Percentiles rank a stretch among this genome's conserved stretches.
These are phyloP conservation scores for Erysiphe pulchra DNA, from an alignment of 2,329 filamentous ascomycete species.

Conservation along the genomic window DNA sequence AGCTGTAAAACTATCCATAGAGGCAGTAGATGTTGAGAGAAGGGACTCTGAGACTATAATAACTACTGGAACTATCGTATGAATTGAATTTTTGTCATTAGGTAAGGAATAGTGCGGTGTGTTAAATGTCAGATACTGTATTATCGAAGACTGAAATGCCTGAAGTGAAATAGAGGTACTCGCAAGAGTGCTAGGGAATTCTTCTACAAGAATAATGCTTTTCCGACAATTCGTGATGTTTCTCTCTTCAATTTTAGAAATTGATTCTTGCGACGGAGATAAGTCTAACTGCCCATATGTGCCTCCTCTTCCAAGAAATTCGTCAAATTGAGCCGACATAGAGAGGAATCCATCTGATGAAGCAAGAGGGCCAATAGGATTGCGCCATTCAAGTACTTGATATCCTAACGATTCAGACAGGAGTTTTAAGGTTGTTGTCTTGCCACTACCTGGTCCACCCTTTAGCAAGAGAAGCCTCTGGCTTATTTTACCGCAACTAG, in stretches of 20 bases:
- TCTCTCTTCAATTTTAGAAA: slow-evolving; percentile 11
- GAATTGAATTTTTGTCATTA: slow-evolving; percentile 14
- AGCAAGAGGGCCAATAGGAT: slow-evolving; percentile 37
- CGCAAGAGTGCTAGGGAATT: slow-evolving; percentile 55
- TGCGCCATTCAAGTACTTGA: slow-evolving; percentile 73
- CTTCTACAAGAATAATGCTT: slow-evolving; percentile 50
- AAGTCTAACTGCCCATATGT: slow-evolving; percentile 48
- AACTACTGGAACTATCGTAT: slow-evolving; percentile 44
- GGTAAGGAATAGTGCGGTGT: slow-evolving; percentile 27
- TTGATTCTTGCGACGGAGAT: slow-evolving; percentile 9
- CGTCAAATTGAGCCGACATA: slow-evolving; percentile 60
- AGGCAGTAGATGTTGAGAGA: slow-evolving; percentile 59
- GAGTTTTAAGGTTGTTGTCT: slow-evolving; percentile 65
- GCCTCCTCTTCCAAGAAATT: slow-evolving; percentile 63
- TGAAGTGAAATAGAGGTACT: slow-evolving; percentile 35
- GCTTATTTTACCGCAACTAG: slow-evolving; percentile 34
- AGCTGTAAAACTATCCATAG: slow-evolving; percentile 76
- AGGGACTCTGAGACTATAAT: slow-evolving; percentile 83
- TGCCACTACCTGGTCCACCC: slow-evolving; percentile 73
- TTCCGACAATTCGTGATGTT: slow-evolving; percentile 13
- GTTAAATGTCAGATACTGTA: slow-evolving; percentile 47
- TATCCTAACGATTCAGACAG: slow-evolving; percentile 54
- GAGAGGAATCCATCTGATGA: slow-evolving; percentile 39
- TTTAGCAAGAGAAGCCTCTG: slow-evolving; percentile 66
- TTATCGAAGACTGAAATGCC: slow-evolving; percentile 49